Conservation (phyloP, 2,329 filamentous ascomycete species). For the Paraphaeosphaeria sporulosa region DNA sequence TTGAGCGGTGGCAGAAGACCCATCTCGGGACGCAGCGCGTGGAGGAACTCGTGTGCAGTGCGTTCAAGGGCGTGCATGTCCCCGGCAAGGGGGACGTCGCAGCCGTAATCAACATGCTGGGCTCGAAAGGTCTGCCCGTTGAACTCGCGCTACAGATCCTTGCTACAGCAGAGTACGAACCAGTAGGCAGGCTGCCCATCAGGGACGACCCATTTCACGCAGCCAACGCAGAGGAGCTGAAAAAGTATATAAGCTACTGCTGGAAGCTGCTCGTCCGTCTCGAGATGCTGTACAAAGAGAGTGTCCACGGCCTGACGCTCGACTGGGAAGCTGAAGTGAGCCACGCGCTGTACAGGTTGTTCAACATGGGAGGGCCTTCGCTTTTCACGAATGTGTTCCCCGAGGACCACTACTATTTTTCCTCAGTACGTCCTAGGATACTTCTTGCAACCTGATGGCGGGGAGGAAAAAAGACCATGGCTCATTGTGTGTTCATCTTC, state of each 20-base stretch:
- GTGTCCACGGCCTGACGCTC: not conserved
- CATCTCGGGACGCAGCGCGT: conserved; percentile 2
- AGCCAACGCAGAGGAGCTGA: conserved; percentile 19
- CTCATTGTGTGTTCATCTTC: no score
- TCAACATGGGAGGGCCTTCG: not conserved
- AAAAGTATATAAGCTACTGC: conserved; percentile 17
- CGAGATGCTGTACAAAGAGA: conserved; percentile 9
- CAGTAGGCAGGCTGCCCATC: conserved; percentile 3
- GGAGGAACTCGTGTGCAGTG: not conserved
- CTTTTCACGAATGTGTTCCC: not conserved
- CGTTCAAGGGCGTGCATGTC: not conserved
- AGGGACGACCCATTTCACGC: conserved; percentile 17
- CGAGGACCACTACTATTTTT: not conserved
- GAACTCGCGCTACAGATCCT: conserved; percentile 20
- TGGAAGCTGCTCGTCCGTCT: conserved; percentile 4
- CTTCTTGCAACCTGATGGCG: not conserved
- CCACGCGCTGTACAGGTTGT: not conserved
- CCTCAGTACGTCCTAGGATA: not conserved
- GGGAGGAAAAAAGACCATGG: no score
- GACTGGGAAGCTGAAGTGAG: conserved; percentile 7
- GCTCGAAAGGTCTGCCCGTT: conserved; percentile 13
- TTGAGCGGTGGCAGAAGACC: not conserved
- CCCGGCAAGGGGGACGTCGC: conserved; percentile 7
- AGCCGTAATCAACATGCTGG: conserved; percentile 14
- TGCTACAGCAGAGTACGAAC: conserved; percentile 15